These are phyloP conservation scores for Aspergillus olivimuriae DNA, from an alignment of 495 filamentous ascomycete genomes.

Conservation along the genomic window DNA sequence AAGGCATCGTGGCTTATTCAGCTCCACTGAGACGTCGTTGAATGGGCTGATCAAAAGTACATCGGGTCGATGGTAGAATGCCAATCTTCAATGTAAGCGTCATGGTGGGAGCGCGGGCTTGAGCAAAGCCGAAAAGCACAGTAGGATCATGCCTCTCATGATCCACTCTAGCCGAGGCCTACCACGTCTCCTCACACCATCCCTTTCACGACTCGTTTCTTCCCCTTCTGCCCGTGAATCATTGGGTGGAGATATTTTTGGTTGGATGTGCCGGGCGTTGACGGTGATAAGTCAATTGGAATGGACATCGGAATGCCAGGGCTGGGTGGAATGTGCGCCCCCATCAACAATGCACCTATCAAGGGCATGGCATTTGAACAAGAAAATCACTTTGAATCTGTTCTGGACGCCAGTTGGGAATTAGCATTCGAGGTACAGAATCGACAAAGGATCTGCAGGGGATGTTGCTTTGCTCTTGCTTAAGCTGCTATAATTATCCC, in stretches of 20 bases:
- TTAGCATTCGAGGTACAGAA: conserved; percentile 8
- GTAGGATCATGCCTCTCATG: conserved; percentile 34
- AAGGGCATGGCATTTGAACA: conserved; percentile 15
- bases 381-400: conserved; percentile 6
- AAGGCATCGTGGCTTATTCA: not conserved
- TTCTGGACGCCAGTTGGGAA: conserved; percentile 2
- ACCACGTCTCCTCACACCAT: conserved; percentile 1
- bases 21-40: not conserved
- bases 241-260: conserved; percentile 4
- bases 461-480: conserved; percentile 4
- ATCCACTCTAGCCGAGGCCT: conserved; percentile 16
- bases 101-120: conserved; percentile 1
- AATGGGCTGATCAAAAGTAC: not conserved
- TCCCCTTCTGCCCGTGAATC: not conserved
- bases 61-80: not conserved
- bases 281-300: conserved; percentile 16
- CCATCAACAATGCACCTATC: conserved; percentile 27
- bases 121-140: not conserved
- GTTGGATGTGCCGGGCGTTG: conserved; percentile 3
- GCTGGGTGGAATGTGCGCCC: conserved; percentile 33
- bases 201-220: conserved; percentile 3
- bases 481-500: conserved; percentile 18
- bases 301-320: conserved; percentile 23
- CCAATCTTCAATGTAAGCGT: conserved; percentile 1
- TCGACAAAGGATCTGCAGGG: conserved; percentile 1